These are phyloP conservation scores for Vanilla planifolia DNA, from an alignment of 106 monocot genomes.

Conservation along the genomic window DNA sequence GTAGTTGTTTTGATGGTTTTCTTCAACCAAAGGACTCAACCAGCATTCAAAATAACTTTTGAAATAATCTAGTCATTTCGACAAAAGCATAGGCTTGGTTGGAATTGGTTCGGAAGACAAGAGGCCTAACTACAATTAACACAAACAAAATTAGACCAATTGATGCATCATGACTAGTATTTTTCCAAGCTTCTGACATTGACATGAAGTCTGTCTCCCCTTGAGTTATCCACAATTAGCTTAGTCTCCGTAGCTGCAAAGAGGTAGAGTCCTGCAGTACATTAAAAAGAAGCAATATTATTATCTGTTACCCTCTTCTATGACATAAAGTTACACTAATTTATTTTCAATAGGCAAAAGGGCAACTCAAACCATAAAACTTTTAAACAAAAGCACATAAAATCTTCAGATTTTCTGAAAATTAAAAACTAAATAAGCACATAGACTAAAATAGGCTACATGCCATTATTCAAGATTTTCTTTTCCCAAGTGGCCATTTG, in stretches of 20 bases:
- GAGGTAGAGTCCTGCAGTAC: conserved; percentile 58
- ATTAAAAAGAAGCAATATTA: background rate
- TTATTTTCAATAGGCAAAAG: no score
- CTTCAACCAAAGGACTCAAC: background rate
- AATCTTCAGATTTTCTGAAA: no score
- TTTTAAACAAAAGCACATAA: no score
- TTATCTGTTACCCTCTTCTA: background rate
- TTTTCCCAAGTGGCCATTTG: no score
- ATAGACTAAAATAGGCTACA: no score
- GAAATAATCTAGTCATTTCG: no score
- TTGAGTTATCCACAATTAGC: conserved; percentile 70
- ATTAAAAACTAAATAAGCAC: no score
- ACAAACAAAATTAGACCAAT: background rate
- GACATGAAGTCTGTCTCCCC: conserved; percentile 54
- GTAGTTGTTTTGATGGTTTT: background rate
- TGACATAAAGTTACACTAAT: no score
- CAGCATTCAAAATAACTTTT: background rate
- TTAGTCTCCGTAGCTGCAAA: conserved; percentile 54
- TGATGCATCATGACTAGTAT: background rate
- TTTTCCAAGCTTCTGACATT: conserved; percentile 36
- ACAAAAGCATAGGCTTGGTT: no score
- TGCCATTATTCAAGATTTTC: no score
- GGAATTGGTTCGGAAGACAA: no score
- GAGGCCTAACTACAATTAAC: background rate
- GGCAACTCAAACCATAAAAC: no score